phyloP scores from a whole-genome alignment of 169 alveolate genomes.

The Cryptosporidium canis region DNA sequence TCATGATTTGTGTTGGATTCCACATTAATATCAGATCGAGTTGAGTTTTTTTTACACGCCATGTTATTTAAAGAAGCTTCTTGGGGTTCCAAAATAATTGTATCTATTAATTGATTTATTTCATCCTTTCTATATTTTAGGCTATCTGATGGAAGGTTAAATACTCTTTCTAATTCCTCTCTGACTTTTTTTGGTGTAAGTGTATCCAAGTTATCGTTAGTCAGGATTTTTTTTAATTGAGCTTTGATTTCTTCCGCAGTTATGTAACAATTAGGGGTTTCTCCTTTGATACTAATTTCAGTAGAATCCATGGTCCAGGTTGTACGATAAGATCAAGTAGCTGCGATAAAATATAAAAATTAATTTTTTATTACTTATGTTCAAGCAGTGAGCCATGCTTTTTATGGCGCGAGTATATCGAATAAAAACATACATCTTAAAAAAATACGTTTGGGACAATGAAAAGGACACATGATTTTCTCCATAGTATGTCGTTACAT shows the following conservation, averaged over 20 bases:
- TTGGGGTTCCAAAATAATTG: not conserved
- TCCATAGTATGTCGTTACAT: not conserved
- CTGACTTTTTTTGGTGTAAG: slow-evolving; percentile 61
- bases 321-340: not conserved
- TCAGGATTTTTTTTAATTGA: slow-evolving; percentile 9
- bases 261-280: not conserved
- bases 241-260: not conserved
- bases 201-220: slow-evolving; percentile 25
- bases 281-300: not conserved
- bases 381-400: slow-evolving; percentile 2
- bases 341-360: not conserved
- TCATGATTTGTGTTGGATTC: not conserved
- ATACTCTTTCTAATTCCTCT: slow-evolving; percentile 40
- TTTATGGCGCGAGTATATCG: not conserved
- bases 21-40: not conserved
- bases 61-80: not conserved
- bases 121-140: slow-evolving; percentile 6
- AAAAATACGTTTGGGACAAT: slow-evolving; percentile 3
- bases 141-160: slow-evolving; percentile 11
- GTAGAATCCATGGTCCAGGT: not conserved
- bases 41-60: not conserved
- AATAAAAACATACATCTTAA: not conserved
- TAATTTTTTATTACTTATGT: not conserved
- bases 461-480: not conserved
- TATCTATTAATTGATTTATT: slow-evolving; percentile 36